phyloP scores from a whole-genome alignment of 2,329 filamentous ascomycete species.

The Emergomyces pasteurianus region DNA sequence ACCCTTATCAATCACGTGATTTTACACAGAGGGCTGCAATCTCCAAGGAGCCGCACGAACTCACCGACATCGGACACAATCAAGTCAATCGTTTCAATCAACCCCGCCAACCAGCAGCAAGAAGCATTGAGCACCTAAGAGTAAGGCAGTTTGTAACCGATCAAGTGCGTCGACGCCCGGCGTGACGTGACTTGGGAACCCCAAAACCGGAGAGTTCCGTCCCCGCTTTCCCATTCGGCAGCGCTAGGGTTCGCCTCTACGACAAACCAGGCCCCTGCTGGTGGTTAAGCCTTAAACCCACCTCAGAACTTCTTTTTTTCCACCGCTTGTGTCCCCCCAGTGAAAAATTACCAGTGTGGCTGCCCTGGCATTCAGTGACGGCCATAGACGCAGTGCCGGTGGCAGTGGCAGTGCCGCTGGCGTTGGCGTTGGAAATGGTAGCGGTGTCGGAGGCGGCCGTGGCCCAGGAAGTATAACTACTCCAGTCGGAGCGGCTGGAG shows the following conservation, averaged over 20 bases:
- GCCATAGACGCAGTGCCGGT: conserved; percentile 10
- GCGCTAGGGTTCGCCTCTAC: background rate
- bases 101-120: conserved; percentile 1
- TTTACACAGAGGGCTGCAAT: background rate
- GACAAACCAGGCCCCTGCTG: background rate
- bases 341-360: conserved; percentile 8
- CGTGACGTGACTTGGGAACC: background rate
- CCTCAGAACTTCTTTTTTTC: background rate
- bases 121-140: background rate
- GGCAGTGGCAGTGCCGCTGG: conserved; percentile 4
- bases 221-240: background rate
- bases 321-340: background rate
- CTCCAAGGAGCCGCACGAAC: background rate
- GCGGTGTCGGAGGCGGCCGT: conserved; percentile 10
- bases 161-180: background rate
- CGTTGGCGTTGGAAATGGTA: conserved; percentile 6
- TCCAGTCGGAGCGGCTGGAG: background rate
- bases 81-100: background rate
- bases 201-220: background rate
- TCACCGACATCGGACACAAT: conserved; percentile 1
- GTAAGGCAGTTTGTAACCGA: background rate
- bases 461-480: conserved; percentile 1
- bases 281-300: background rate
- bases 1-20: background rate
- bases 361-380: conserved; percentile 8